phyloP scores from a whole-genome alignment of 108 stramenopile species.

The Conticribra guillardii region DNA sequence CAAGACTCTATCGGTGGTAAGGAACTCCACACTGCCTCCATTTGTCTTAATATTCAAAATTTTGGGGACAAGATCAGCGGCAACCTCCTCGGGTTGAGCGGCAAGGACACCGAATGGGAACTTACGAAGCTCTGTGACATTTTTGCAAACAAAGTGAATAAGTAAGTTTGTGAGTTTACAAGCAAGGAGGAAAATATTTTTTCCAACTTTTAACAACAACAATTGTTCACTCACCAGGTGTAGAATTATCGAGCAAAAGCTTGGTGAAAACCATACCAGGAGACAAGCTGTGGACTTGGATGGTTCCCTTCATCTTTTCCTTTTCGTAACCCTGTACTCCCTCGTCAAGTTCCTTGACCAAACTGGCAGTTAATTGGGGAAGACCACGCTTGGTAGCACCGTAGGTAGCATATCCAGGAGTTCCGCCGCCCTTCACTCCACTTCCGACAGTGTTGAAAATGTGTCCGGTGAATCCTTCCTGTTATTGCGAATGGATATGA shows the following conservation, averaged over 20 bases:
- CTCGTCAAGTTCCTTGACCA: conserved; percentile 87
- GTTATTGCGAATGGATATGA: neutral
- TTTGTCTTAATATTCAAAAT: conserved; percentile 73
- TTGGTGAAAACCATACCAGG: conserved; percentile 95
- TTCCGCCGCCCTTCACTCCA: conserved; percentile 93
- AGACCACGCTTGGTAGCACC: conserved; percentile 93
- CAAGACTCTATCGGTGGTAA: conserved; percentile 87
- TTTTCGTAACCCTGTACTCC: conserved; percentile 91
- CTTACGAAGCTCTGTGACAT: conserved; percentile 78
- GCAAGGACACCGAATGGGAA: conserved; percentile 93
- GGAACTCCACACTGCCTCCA: conserved; percentile 85
- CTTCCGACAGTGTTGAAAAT: conserved; percentile 93
- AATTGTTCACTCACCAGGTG: conserved; percentile 52
- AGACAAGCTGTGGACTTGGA: conserved; percentile 86
- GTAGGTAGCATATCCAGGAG: conserved; percentile 92
- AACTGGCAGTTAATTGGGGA: conserved; percentile 85
- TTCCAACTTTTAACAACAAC: no score
- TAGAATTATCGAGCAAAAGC: conserved; percentile 88
- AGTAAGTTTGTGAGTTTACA: no score
- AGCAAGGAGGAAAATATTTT: no score
- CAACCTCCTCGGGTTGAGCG: conserved; percentile 92
- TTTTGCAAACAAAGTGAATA: no score
- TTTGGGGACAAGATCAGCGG: conserved; percentile 90
- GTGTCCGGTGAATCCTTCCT: conserved; percentile 78
- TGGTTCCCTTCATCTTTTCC: conserved; percentile 69